Conservation (phyloP, 495 filamentous ascomycete species). For the Penicillium crystallinum region DNA sequence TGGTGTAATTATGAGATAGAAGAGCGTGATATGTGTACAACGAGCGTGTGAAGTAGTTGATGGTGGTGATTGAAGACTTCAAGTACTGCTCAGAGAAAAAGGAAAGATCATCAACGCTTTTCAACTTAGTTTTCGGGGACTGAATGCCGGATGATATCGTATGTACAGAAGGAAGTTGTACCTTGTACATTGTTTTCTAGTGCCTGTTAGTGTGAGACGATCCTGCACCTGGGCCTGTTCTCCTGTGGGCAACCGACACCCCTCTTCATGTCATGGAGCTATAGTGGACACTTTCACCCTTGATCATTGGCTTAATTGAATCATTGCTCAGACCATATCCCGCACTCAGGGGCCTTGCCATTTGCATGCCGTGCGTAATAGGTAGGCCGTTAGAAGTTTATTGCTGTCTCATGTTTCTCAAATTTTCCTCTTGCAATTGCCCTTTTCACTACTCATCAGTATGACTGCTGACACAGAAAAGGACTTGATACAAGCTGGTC, state of each 20-base stretch:
- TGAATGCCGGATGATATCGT: neutral
- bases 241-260: neutral
- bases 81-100: too few relatives aligned
- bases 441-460: neutral
- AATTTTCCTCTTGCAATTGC: neutral
- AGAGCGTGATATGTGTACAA: too few relatives aligned
- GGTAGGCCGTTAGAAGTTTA: neutral
- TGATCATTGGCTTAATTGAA: neutral
- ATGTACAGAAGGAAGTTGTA: neutral
- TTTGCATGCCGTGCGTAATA: neutral
- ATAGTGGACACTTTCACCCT: too few relatives aligned
- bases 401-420: neutral
- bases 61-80: too few relatives aligned
- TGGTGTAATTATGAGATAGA: neutral
- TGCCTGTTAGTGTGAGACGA: neutral
- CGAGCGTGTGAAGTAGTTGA: too few relatives aligned
- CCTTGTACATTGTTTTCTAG: neutral
- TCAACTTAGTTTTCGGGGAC: too few relatives aligned
- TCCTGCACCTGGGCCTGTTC: neutral
- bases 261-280: neutral
- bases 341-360: neutral
- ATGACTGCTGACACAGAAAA: constrained; percentile 14
- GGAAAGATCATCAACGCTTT: too few relatives aligned
- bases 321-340: neutral
- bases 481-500: neutral